Conservation (phyloP, 2,329 filamentous ascomycete species). For the Aspergillus pseudoterreus region DNA sequence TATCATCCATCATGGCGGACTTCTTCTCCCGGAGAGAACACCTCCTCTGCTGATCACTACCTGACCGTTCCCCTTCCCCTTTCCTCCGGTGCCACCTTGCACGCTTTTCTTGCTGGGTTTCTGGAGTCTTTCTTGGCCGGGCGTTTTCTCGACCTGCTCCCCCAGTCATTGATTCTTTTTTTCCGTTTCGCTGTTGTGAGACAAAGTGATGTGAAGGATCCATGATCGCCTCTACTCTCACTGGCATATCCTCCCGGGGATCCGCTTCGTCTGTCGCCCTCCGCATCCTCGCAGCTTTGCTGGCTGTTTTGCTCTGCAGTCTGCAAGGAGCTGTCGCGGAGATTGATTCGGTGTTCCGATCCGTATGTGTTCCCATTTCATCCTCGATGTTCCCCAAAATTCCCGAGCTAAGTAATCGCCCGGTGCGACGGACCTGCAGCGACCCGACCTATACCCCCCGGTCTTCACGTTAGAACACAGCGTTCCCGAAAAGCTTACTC, state of each 20-base stretch:
- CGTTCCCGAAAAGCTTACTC: constrained; percentile 32
- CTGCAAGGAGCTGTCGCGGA: constrained; percentile 20
- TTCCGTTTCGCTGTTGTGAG: neutral
- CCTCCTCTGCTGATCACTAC: neutral
- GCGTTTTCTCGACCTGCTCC: neutral
- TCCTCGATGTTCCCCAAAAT: neutral
- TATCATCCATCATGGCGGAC: too few relatives aligned
- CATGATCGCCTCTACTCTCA: constrained; percentile 20
- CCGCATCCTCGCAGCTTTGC: constrained; percentile 10
- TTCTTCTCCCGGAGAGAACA: neutral
- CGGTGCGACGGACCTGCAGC: constrained; percentile 16
- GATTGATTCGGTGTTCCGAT: constrained; percentile 35
- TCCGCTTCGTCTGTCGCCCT: constrained; percentile 8
- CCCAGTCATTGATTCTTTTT: constrained; percentile 3
- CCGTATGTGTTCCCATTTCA: constrained; percentile 23
- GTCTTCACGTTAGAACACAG: constrained; percentile 29
- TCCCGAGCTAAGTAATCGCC: constrained; percentile 1
- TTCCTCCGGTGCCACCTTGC: neutral
- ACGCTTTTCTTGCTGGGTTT: neutral
- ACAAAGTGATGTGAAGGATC: constrained; percentile 22
- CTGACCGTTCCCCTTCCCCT: neutral
- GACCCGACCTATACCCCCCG: constrained; percentile 39
- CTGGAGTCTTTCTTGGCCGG: neutral
- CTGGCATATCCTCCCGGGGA: constrained; percentile 10
- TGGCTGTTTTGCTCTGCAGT: constrained; percentile 18